A percentile compares a stretch with the other conserved stretches of the same genome.
Conservation (phyloP, 345 rosid species). For the Raphanus sativus region DNA sequence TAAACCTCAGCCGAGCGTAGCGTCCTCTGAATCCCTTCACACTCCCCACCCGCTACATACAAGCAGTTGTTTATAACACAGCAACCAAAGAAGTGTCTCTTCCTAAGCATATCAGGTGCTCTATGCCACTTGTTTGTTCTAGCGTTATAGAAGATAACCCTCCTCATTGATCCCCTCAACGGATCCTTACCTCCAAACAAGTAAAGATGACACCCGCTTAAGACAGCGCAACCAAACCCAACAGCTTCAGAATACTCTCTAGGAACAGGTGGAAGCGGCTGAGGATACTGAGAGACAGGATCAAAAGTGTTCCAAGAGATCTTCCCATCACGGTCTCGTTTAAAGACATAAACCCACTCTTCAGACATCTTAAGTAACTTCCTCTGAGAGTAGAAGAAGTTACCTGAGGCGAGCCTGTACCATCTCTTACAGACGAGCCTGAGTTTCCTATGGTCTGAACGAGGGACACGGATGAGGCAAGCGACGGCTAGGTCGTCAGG, state of each 20-base stretch:
- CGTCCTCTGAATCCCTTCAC: constrained; percentile 87
- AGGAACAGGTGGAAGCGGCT: constrained; percentile 97
- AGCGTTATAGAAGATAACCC: constrained; percentile 83
- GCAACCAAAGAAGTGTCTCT: constrained; percentile 89
- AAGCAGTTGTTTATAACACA: constrained; percentile 92
- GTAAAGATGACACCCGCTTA: constrained; percentile 86
- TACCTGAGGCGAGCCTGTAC: constrained; percentile 71
- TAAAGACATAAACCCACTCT: constrained; percentile 95
- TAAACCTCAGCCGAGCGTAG: constrained; percentile 89
- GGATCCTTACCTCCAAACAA: constrained; percentile 98
- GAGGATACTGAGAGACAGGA: constrained; percentile 78
- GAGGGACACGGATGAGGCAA: constrained; percentile 91
- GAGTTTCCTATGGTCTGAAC: constrained; percentile 80
- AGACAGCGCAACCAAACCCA: constrained; percentile 97
- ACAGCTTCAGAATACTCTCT: constrained; percentile 87
- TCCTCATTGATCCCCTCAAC: constrained; percentile 80
- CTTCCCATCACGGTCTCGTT: constrained; percentile 88
- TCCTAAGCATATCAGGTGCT: constrained; percentile 94
- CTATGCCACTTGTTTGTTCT: constrained; percentile 95
- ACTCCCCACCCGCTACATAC: constrained; percentile 96
- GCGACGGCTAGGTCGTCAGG: constrained; percentile 96
- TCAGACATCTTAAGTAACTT: constrained; percentile 80
- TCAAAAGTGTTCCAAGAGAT: constrained; percentile 95
- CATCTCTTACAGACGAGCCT: constrained; percentile 88
- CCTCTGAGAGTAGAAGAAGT: constrained; percentile 77